These are phyloP conservation scores for Umbelopsis sp. DNA, from an alignment of 192 early-diverging fungal species.

Conservation along the genomic window DNA sequence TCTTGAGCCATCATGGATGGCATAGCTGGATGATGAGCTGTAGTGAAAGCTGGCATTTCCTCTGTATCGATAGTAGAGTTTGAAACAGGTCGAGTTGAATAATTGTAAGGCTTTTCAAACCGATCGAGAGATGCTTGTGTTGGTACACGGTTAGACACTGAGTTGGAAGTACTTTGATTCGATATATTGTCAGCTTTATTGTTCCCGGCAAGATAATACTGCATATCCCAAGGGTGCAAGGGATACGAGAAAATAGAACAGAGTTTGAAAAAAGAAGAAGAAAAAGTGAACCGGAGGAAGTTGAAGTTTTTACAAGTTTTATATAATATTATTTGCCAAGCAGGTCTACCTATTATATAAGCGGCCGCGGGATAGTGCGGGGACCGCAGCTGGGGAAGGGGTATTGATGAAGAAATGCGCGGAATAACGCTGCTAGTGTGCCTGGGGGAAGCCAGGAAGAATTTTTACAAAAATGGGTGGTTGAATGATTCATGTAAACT, in stretches of 20 bases:
- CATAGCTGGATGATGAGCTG: not conserved
- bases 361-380: slow-evolving; percentile 18
- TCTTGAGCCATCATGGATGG: not conserved
- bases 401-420: not conserved
- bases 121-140: too few relatives aligned
- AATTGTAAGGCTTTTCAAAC: not conserved
- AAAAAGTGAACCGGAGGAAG: not conserved
- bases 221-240: slow-evolving; percentile 8
- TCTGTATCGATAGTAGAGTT: not conserved
- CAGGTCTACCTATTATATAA: slow-evolving; percentile 3
- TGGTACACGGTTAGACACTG: not conserved
- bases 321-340: not conserved
- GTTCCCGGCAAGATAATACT: not conserved
- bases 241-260: not conserved
- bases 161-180: not conserved
- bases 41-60: slow-evolving; percentile 2
- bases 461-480: too few relatives aligned
- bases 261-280: not conserved
- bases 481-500: too few relatives aligned
- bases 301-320: not conserved
- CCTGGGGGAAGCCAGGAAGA: not conserved
- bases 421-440: not conserved
- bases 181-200: not conserved
- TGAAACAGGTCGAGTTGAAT: not conserved
- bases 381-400: slow-evolving; percentile 1